These are phyloP conservation scores for Thelephora terrestris DNA, from an alignment of 1,284 basidiomycete genomes.

Conservation along the genomic window DNA sequence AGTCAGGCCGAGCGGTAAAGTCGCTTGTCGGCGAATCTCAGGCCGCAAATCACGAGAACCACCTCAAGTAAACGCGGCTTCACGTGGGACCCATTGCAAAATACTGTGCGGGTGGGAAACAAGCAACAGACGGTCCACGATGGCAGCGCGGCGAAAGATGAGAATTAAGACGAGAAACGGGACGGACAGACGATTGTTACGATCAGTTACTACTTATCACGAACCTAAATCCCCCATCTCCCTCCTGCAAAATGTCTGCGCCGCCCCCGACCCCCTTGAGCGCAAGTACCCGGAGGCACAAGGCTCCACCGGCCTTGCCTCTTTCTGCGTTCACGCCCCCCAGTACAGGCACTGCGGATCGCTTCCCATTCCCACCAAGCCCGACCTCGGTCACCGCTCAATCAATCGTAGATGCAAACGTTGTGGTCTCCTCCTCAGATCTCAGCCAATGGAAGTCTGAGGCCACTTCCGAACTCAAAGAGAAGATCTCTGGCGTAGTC, in stretches of 20 bases:
- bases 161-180: too few relatives aligned
- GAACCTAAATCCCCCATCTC: too few relatives aligned
- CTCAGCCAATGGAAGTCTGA: constrained; percentile 43
- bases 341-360: constrained; percentile 51
- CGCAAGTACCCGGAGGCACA: constrained; percentile 47
- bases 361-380: constrained; percentile 58
- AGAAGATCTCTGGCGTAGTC: constrained; percentile 42
- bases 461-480: constrained; percentile 33
- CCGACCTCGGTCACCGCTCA: constrained; percentile 55
- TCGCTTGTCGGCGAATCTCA: too few relatives aligned
- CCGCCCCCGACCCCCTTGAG: constrained; percentile 26
- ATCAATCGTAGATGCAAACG: constrained; percentile 57
- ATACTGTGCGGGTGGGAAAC: too few relatives aligned
- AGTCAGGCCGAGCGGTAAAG: too few relatives aligned
- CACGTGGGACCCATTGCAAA: too few relatives aligned
- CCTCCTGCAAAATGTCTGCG: constrained; percentile 4
- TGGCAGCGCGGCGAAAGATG: too few relatives aligned
- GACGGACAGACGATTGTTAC: too few relatives aligned
- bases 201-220: too few relatives aligned
- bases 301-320: constrained; percentile 56
- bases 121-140: too few relatives aligned
- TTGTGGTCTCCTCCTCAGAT: constrained; percentile 33
- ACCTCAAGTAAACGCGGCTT: too few relatives aligned
- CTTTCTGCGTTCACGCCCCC: constrained; percentile 63
- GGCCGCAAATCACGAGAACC: too few relatives aligned